Evolutionary conservation across 208 protist genomes (phyloP).

Genomic region (Entamoeba invadens): DNA sequence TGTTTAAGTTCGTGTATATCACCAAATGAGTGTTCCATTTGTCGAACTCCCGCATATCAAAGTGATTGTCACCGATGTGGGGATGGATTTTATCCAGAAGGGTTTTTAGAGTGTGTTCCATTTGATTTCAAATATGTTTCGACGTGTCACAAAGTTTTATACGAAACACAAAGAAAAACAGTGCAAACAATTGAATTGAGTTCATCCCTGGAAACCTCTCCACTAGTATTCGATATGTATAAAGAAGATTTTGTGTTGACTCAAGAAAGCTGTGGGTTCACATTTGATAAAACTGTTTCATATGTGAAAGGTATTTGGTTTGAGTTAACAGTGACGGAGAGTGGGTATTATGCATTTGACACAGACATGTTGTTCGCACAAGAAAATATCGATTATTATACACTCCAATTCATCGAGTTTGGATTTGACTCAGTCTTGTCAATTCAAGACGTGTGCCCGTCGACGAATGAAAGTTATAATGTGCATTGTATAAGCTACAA

Average conservation of each 20-base stretch:
- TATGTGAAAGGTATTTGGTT: neutral
- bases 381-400: neutral
- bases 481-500: neutral
- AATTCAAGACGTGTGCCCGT: neutral
- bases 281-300: neutral
- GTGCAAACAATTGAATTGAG: neutral
- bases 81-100: neutral
- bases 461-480: neutral
- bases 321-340: neutral
- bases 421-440: neutral
- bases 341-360: neutral
- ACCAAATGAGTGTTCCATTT: neutral
- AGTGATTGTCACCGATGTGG: neutral
- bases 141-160: neutral
- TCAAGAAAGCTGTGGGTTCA: neutral
- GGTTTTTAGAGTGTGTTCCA: neutral
- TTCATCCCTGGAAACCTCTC: neutral
- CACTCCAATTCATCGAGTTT: neutral
- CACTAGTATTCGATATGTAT: neutral
- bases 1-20: neutral
- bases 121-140: neutral
- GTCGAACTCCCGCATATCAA: neutral
- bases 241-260: neutral
- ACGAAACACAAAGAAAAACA: neutral
- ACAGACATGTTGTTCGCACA: neutral